A percentile compares a stretch with the other conserved stretches of the same genome.
Evolutionary conservation across 202 grass and related monocot species (phyloP).

Genomic region (Setaria italica): DNA sequence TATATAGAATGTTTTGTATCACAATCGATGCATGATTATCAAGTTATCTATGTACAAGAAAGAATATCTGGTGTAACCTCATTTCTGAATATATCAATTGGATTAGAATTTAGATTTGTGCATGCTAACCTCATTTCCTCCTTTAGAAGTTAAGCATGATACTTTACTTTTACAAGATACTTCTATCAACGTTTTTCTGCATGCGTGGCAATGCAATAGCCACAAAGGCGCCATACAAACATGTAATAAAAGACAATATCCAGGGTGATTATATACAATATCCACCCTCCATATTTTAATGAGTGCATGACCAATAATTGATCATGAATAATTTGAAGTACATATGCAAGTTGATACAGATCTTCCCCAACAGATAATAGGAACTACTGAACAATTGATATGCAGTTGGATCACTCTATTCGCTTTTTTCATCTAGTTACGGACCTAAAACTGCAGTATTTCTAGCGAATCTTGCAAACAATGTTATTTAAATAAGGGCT

Average conservation of each 20-base stretch:
- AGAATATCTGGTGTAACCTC: neutral
- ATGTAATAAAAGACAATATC: conserved; percentile 7
- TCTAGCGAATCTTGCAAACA: neutral
- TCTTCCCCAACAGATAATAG: neutral
- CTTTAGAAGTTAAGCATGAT: conserved; percentile 18
- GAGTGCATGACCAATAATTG: conserved; percentile 26
- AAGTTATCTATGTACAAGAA: neutral
- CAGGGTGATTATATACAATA: conserved; percentile 37
- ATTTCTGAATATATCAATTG: neutral
- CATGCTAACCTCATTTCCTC: neutral
- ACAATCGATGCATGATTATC: neutral
- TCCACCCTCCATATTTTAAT: conserved; percentile 39
- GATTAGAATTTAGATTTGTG: conserved; percentile 5
- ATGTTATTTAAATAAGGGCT: conserved; percentile 9
- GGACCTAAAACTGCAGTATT: conserved; percentile 25
- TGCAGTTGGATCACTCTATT: conserved; percentile 24
- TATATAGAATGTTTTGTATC: conserved; percentile 6
- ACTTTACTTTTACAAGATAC: conserved; percentile 16
- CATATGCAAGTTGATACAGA: conserved; percentile 7
- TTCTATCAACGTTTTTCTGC: neutral
- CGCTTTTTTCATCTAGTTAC: conserved; percentile 7
- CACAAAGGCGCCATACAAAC: conserved; percentile 19
- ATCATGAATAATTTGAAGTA: conserved; percentile 21
- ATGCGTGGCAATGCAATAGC: conserved; percentile 14
- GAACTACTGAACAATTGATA: neutral